Percentiles rank a stretch among this genome's conserved stretches.
Conservation (phyloP, 768 basidiomycete species). For the Mycena sanguinolenta region DNA sequence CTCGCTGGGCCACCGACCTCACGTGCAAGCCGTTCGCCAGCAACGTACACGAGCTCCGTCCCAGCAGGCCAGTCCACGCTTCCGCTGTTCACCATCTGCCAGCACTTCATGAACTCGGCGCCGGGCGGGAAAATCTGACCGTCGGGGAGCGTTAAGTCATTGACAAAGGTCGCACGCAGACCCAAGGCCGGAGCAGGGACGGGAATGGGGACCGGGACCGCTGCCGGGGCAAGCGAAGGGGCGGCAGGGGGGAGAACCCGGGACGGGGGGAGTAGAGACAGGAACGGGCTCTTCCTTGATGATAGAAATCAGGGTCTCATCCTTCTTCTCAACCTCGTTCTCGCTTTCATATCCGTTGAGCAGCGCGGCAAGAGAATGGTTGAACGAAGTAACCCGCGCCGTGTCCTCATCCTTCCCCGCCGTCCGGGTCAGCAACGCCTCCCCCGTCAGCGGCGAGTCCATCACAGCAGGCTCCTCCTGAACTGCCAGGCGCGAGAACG, state of each 20-base stretch:
- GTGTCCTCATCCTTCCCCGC: conserved; percentile 13
- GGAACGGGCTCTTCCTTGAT: conserved; percentile 13
- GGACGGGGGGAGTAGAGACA: neutral
- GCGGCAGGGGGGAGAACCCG: neutral
- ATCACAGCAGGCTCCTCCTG: conserved; percentile 33
- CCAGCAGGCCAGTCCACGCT: conserved; percentile 72
- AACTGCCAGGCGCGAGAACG: conserved; percentile 29
- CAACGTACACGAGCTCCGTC: conserved; percentile 79
- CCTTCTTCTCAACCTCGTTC: conserved; percentile 21
- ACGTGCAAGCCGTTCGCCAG: conserved; percentile 71
- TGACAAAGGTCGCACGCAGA: conserved; percentile 69
- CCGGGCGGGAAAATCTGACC: conserved; percentile 86
- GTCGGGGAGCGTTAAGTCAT: conserved; percentile 79
- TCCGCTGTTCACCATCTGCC: conserved; percentile 81
- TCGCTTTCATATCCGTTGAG: conserved; percentile 45
- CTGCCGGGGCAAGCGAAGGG: conserved; percentile 2
- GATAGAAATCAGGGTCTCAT: conserved; percentile 6
- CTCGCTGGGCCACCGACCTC: conserved; percentile 44
- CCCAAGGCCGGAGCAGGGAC: conserved; percentile 29
- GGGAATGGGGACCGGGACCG: conserved; percentile 17
- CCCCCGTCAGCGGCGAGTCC: conserved; percentile 48
- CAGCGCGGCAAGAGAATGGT: conserved; percentile 48
- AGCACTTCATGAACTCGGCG: conserved; percentile 88
- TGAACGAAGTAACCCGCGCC: conserved; percentile 29
- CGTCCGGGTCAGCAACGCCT: conserved; percentile 46